Percentiles rank a stretch among this genome's conserved stretches.
Conservation (phyloP, 805 yeast species). For the Candida ascalaphidarum region DNA sequence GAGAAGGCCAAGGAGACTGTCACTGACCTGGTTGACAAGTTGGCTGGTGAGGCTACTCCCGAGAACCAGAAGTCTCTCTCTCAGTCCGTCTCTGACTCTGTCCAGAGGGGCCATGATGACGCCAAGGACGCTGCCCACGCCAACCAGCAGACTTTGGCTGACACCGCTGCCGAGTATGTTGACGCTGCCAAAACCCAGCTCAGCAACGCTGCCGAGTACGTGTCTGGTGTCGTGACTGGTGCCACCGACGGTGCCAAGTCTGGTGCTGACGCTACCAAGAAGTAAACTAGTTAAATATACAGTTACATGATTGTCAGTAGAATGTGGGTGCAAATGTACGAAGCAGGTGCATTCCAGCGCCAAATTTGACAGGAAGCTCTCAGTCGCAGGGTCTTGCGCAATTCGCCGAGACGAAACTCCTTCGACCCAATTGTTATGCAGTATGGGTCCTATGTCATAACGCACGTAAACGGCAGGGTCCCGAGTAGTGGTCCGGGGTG, state of each 20-base stretch:
- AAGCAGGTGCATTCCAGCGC: too few relatives aligned
- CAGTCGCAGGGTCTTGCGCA: too few relatives aligned
- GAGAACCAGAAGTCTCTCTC: slow-evolving; percentile 58
- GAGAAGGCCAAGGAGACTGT: slow-evolving; percentile 66
- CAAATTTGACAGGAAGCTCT: too few relatives aligned
- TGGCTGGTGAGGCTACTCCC: slow-evolving; percentile 53
- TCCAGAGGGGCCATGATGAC: slow-evolving; percentile 47
- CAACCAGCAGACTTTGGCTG: slow-evolving; percentile 22
- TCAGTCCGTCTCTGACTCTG: slow-evolving; percentile 62
- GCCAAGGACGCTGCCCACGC: slow-evolving; percentile 25
- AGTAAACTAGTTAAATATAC: slow-evolving; percentile 7
- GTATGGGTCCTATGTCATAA: too few relatives aligned
- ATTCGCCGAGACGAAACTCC: too few relatives aligned
- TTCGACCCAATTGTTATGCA: too few relatives aligned
- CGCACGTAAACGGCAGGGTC: too few relatives aligned
- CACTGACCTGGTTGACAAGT: slow-evolving; percentile 59
- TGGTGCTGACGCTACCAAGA: slow-evolving; percentile 18
- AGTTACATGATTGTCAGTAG: too few relatives aligned
- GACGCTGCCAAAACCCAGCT: slow-evolving; percentile 50
- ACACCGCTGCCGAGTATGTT: slow-evolving; percentile 38
- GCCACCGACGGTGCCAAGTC: slow-evolving; percentile 45
- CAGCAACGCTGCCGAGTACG: slow-evolving; percentile 48
- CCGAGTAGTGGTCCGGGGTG: too few relatives aligned
- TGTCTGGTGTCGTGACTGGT: slow-evolving; percentile 45
- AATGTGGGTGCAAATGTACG: too few relatives aligned